These are phyloP conservation scores for Fusarium decemcellulare DNA, from an alignment of 2,329 filamentous ascomycete species.

Conservation along the genomic window DNA sequence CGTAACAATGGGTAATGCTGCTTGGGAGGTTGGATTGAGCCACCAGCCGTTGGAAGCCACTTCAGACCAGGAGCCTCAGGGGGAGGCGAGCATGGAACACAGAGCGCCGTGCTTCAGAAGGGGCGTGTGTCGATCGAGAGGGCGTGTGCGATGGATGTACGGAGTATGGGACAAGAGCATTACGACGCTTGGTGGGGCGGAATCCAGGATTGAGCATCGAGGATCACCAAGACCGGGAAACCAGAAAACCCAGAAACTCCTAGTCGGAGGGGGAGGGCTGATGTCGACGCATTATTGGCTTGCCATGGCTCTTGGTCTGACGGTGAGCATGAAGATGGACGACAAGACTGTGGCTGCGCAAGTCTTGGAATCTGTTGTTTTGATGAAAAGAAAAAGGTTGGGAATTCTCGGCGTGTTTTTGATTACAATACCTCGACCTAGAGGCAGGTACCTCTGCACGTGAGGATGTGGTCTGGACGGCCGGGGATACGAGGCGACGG, in stretches of 20 bases:
- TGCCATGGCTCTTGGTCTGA: conserved; percentile 2
- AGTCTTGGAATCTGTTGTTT: conserved; percentile 18
- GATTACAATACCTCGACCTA: not conserved
- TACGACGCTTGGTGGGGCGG: conserved; percentile 40
- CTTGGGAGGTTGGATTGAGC: conserved; percentile 11
- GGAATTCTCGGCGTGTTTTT: conserved; percentile 1
- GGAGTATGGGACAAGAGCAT: conserved; percentile 21
- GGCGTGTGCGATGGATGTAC: conserved; percentile 5
- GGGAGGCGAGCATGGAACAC: conserved; percentile 35
- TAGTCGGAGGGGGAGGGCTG: not conserved
- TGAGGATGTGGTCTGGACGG: not conserved
- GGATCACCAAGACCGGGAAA: conserved; percentile 19
- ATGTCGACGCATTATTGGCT: conserved; percentile 23
- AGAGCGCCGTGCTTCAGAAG: conserved; percentile 22
- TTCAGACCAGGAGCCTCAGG: conserved; percentile 23
- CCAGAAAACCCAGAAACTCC: conserved; percentile 4
- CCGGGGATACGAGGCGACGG: conserved; percentile 5
- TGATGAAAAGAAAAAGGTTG: conserved; percentile 10
- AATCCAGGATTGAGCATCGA: conserved; percentile 16
- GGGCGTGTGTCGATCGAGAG: conserved; percentile 2
- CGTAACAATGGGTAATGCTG: not conserved
- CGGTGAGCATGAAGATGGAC: not conserved
- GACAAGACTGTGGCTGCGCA: conserved; percentile 28
- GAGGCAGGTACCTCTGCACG: not conserved
- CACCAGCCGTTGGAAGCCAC: conserved; percentile 3